Evolutionary conservation across 2,329 filamentous ascomycete species (phyloP).

Genomic region (Neopestalotiopsis sp.): DNA sequence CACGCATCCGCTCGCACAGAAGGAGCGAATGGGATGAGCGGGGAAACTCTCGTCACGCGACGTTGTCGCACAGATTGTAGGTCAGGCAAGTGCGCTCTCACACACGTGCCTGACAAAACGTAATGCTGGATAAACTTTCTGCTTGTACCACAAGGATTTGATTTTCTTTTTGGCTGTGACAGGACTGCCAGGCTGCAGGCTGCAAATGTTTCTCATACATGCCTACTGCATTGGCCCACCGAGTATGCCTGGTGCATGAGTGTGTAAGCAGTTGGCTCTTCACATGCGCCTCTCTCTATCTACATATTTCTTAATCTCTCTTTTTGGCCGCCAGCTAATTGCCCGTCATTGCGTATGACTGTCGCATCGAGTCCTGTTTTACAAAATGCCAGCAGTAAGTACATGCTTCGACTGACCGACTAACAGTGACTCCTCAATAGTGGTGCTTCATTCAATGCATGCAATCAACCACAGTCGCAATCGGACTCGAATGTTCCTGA

Average conservation of each 20-base stretch:
- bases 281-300: too few species aligned
- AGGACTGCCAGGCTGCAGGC: too few species aligned
- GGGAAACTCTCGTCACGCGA: neutral
- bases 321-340: too few species aligned
- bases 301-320: too few species aligned
- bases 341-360: too few species aligned
- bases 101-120: neutral
- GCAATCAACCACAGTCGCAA: slow-evolving; percentile 1
- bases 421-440: neutral
- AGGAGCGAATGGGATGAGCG: neutral
- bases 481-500: neutral
- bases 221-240: too few species aligned
- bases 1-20: neutral
- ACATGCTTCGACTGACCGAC: too few species aligned
- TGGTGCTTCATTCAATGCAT: neutral
- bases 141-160: neutral
- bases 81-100: neutral
- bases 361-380: too few species aligned
- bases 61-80: neutral
- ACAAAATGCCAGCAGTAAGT: too few species aligned
- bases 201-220: too few species aligned
- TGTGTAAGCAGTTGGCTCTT: too few species aligned
- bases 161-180: neutral
- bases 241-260: too few species aligned
- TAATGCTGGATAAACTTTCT: neutral